These are phyloP conservation scores for Basipetospora chlamydospora DNA, from an alignment of 2,329 filamentous ascomycete species.

Conservation along the genomic window DNA sequence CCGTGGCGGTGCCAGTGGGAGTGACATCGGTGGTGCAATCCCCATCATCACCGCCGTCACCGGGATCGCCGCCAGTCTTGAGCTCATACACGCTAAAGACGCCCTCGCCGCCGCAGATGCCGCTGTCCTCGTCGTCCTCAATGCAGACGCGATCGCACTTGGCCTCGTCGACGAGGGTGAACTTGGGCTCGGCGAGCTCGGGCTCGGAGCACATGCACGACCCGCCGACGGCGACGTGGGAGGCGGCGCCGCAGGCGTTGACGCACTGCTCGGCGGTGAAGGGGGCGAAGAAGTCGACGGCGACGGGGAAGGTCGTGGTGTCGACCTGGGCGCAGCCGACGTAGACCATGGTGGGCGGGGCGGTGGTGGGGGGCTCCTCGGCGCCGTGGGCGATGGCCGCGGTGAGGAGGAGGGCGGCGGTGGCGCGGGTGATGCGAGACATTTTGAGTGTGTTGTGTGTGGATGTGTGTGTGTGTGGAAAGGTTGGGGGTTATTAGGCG, in stretches of 20 bases:
- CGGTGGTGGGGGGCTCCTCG: conserved; percentile 9
- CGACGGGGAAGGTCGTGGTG: conserved; percentile 9
- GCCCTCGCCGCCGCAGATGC: conserved; percentile 13
- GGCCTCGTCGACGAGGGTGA: conserved; percentile 10
- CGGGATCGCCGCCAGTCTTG: conserved; percentile 5
- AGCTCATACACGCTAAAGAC: conserved; percentile 10
- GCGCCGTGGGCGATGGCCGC: conserved; percentile 11
- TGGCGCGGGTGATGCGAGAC: conserved; percentile 8
- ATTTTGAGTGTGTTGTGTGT: conserved; percentile 7
- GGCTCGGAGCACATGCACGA: conserved; percentile 12
- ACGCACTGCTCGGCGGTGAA: conserved; percentile 12
- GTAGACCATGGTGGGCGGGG: no score
- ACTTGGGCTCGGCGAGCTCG: conserved; percentile 4
- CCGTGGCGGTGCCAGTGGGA: background rate
- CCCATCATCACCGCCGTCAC: conserved; percentile 2
- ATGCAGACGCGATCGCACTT: conserved; percentile 12
- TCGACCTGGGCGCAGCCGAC: conserved; percentile 15
- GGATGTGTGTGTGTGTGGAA: background rate
- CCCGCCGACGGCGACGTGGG: conserved; percentile 12
- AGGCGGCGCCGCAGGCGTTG: conserved; percentile 9
- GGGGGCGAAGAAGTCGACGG: conserved; percentile 6
- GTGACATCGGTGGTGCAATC: conserved; percentile 1
- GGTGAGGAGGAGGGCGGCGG: conserved; percentile 12
- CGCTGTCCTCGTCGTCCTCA: conserved; percentile 7
- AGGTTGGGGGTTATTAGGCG: background rate